phyloP scores from a whole-genome alignment of 1,284 basidiomycete genomes.

The Testicularia cyperi region DNA sequence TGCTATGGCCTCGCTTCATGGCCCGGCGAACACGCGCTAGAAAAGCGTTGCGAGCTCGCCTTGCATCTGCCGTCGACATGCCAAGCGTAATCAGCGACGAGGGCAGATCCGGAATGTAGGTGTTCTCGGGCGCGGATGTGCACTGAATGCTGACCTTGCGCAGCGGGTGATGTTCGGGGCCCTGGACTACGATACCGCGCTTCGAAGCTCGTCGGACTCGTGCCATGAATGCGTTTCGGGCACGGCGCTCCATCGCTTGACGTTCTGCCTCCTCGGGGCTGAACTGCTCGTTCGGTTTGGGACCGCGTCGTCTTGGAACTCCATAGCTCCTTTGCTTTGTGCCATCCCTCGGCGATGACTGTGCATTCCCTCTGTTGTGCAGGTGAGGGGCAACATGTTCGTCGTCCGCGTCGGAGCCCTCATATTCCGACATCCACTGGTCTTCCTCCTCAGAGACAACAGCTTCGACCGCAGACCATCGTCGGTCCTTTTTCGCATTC shows the following conservation, averaged over 20 bases:
- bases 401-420: constrained; percentile 14
- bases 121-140: constrained; percentile 30
- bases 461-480: constrained; percentile 14
- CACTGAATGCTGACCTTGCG: constrained; percentile 35
- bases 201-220: constrained; percentile 37
- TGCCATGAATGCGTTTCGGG: constrained; percentile 37
- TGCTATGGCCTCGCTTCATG: constrained; percentile 30
- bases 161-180: constrained; percentile 33
- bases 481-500: constrained; percentile 12
- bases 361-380: too few relatives aligned
- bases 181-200: constrained; percentile 32
- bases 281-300: too few relatives aligned
- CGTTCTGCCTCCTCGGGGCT: constrained; percentile 19
- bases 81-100: constrained; percentile 36
- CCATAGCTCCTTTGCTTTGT: too few relatives aligned
- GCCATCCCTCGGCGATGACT: too few relatives aligned
- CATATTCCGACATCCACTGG: constrained; percentile 1
- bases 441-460: constrained; percentile 11
- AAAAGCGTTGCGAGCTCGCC: constrained; percentile 41
- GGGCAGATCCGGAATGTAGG: constrained; percentile 42
- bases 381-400: too few relatives aligned
- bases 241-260: constrained; percentile 15
- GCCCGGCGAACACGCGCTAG: constrained; percentile 37
- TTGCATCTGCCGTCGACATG: constrained; percentile 39
- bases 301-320: too few relatives aligned